phyloP scores from a whole-genome alignment of 2,329 filamentous ascomycete species.

The Alternaria consortialis region DNA sequence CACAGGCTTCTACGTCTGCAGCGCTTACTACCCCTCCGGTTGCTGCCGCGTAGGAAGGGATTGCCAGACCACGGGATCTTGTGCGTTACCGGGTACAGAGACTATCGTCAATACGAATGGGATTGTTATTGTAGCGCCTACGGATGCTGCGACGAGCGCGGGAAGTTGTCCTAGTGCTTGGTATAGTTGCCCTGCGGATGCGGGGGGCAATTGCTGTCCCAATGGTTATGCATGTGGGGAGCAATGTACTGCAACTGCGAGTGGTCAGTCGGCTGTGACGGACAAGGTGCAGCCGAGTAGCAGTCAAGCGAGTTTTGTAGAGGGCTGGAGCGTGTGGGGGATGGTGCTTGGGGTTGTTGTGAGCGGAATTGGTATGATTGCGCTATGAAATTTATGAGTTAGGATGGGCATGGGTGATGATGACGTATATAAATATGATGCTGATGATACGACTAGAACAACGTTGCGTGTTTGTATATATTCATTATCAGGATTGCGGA shows the following conservation, averaged over 20 bases:
- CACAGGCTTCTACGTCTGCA: slow-evolving; percentile 90
- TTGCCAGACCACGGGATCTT: slow-evolving; percentile 78
- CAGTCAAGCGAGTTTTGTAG: slow-evolving; percentile 37
- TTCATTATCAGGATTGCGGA: neutral
- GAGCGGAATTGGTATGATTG: slow-evolving; percentile 52
- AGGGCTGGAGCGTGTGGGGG: slow-evolving; percentile 38
- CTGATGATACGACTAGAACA: neutral
- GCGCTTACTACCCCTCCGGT: slow-evolving; percentile 79
- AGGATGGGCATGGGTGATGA: neutral
- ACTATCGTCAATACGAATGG: slow-evolving; percentile 72
- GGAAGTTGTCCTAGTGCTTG: slow-evolving; percentile 77
- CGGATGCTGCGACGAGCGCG: slow-evolving; percentile 56
- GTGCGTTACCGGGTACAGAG: slow-evolving; percentile 64
- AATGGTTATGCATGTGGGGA: slow-evolving; percentile 56
- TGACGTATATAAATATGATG: neutral
- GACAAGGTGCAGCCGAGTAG: slow-evolving; percentile 52
- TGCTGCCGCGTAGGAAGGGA: slow-evolving; percentile 90
- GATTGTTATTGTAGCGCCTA: slow-evolving; percentile 74
- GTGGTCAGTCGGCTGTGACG: slow-evolving; percentile 35
- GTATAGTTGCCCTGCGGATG: slow-evolving; percentile 73
- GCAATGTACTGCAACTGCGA: slow-evolving; percentile 48
- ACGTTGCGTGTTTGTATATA: neutral
- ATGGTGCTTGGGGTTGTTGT: slow-evolving; percentile 40
- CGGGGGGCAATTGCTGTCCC: slow-evolving; percentile 84
- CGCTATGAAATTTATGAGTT: slow-evolving; percentile 36